Evolutionary conservation across 2,329 filamentous ascomycete genomes (phyloP).

Genomic region (Aspergillus ruber): DNA sequence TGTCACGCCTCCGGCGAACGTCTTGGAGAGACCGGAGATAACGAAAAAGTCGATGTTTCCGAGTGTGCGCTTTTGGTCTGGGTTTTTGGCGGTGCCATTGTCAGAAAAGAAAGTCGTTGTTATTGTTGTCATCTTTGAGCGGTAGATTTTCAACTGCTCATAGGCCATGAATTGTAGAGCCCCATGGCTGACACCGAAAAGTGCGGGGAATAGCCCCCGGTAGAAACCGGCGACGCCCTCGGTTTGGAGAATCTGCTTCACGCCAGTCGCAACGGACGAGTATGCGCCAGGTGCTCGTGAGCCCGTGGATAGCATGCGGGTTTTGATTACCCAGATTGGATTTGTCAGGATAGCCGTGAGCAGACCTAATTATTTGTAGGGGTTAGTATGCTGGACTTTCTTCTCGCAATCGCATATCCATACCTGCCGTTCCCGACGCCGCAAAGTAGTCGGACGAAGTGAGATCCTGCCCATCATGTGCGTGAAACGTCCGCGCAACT

Average conservation of each 20-base stretch:
- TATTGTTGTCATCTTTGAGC: conserved; percentile 38
- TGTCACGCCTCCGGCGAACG: conserved; percentile 80
- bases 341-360: conserved; percentile 80
- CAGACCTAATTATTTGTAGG: conserved; percentile 45
- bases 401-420: conserved; percentile 2
- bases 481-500: conserved; percentile 39
- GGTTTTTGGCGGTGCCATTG: neutral
- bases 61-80: conserved; percentile 35
- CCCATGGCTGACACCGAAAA: conserved; percentile 84
- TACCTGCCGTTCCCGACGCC: conserved; percentile 60
- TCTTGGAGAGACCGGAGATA: conserved; percentile 73
- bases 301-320: conserved; percentile 87
- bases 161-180: conserved; percentile 96
- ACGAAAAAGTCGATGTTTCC: conserved; percentile 71
- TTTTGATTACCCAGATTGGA: conserved; percentile 97
- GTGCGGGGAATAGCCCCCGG: conserved; percentile 72
- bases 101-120: conserved; percentile 6
- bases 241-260: conserved; percentile 56
- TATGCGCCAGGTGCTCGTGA: conserved; percentile 71
- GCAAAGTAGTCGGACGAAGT: conserved; percentile 70
- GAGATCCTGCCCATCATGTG: conserved; percentile 33
- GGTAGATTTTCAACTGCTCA: conserved; percentile 63
- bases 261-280: conserved; percentile 66
- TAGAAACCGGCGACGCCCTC: conserved; percentile 82
- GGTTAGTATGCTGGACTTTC: neutral